Evolutionary conservation across 441 rosid species (phyloP).

Genomic region (Eruca vesicaria): DNA sequence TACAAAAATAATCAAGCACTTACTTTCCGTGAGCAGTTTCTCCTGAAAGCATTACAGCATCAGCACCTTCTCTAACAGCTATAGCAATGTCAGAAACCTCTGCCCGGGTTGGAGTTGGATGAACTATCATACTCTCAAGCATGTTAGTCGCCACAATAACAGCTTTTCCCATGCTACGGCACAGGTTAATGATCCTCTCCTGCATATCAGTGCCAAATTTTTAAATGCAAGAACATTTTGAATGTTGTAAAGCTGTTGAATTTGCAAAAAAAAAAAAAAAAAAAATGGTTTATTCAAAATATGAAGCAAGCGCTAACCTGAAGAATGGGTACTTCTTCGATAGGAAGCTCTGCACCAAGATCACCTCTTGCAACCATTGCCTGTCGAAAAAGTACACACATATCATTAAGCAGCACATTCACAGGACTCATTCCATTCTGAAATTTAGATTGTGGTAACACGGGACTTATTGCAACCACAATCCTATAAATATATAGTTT

Average conservation of each 20-base stretch:
- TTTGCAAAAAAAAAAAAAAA: conserved; percentile 21
- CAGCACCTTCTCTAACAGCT: conserved; percentile 98
- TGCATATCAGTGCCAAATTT: conserved; percentile 29
- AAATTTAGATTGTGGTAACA: background rate
- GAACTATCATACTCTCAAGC: conserved; percentile 99
- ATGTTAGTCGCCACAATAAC: conserved; percentile 97
- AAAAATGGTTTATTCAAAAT: conserved; percentile 8
- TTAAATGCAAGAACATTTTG: conserved; percentile 11
- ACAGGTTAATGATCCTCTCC: conserved; percentile 75
- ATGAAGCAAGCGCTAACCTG: conserved; percentile 58
- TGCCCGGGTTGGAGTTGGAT: conserved; percentile 96
- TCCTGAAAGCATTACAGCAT: conserved; percentile 98
- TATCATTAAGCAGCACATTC: conserved; percentile 4
- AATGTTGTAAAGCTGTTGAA: background rate
- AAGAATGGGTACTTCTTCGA: conserved; percentile 91
- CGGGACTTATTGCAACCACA: conserved; percentile 66
- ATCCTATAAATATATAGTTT: background rate
- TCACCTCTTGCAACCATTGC: conserved; percentile 99
- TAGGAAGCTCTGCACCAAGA: conserved; percentile 99
- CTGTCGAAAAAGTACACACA: conserved; percentile 38
- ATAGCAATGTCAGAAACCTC: conserved; percentile 99
- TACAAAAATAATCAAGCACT: conserved; percentile 29
- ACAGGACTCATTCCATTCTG: background rate
- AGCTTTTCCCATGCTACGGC: conserved; percentile 99
- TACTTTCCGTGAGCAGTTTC: conserved; percentile 99